Percentiles rank a stretch among this genome's conserved stretches.
Conservation (phyloP, 257 asterid species). For the Solanum dulcamara region DNA sequence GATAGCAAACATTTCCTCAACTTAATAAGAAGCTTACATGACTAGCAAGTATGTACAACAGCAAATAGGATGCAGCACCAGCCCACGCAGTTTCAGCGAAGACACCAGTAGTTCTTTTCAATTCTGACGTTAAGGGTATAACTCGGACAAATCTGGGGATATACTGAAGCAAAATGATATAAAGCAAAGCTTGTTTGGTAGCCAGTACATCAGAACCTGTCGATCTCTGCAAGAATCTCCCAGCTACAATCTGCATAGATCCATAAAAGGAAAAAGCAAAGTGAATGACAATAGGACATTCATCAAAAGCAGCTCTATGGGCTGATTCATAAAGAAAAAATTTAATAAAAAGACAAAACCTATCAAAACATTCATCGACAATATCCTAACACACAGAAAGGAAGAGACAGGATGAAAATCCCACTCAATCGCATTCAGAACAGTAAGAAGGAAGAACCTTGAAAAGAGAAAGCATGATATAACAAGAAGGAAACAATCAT, state of each 20-base stretch:
- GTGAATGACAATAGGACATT: background rate
- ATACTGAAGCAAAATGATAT: constrained; percentile 68
- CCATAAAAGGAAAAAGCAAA: constrained; percentile 3
- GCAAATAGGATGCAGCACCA: constrained; percentile 86
- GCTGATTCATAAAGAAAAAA: background rate
- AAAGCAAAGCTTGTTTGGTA: constrained; percentile 65
- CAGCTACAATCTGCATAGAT: constrained; percentile 60
- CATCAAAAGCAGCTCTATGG: background rate
- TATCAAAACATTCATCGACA: background rate
- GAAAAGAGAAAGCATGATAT: background rate
- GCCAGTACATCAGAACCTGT: constrained; percentile 66
- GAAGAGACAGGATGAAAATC: background rate
- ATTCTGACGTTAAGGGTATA: constrained; percentile 70
- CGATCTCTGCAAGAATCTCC: constrained; percentile 71
- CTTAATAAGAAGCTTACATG: constrained; percentile 48
- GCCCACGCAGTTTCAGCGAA: constrained; percentile 99
- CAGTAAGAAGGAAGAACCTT: background rate
- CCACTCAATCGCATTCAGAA: background rate
- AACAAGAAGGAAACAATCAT: background rate
- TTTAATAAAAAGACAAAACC: background rate
- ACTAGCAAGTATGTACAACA: constrained; percentile 89
- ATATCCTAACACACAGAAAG: background rate
- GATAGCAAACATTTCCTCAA: background rate
- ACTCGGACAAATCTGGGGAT: constrained; percentile 70
- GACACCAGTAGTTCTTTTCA: constrained; percentile 87